These are phyloP conservation scores for Sporothrix dimorphospora DNA, from an alignment of 2,329 filamentous ascomycete species.

Conservation along the genomic window DNA sequence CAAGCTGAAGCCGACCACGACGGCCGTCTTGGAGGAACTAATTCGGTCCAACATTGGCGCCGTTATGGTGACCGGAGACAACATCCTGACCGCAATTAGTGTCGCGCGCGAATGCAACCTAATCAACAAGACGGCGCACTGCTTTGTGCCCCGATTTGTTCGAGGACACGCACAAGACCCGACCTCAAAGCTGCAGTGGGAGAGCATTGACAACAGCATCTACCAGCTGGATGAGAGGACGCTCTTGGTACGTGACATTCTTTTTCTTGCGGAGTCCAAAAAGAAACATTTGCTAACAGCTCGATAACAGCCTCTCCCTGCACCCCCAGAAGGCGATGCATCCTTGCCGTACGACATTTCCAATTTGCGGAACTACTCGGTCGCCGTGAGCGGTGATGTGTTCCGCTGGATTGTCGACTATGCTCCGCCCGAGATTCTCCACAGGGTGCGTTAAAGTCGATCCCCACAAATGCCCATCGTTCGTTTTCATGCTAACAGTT, in stretches of 20 bases:
- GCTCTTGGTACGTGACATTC: slow-evolving; percentile 58
- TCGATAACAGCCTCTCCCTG: slow-evolving; percentile 47
- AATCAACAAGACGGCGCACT: slow-evolving; percentile 79
- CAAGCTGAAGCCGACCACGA: slow-evolving; percentile 88
- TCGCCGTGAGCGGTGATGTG: slow-evolving; percentile 89
- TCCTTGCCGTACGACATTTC: slow-evolving; percentile 84
- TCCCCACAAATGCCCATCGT: too few relatives aligned
- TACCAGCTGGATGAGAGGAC: slow-evolving; percentile 79
- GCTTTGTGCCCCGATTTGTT: slow-evolving; percentile 87
- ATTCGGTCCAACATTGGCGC: slow-evolving; percentile 80
- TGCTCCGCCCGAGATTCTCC: slow-evolving; percentile 76
- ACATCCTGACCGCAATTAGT: slow-evolving; percentile 94
- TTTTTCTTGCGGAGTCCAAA: not conserved
- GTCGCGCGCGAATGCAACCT: slow-evolving; percentile 89
- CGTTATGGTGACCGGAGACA: slow-evolving; percentile 98
- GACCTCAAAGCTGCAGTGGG: slow-evolving; percentile 78
- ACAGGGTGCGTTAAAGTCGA: too few relatives aligned
- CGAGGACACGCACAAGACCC: slow-evolving; percentile 76
- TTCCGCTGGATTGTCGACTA: slow-evolving; percentile 97
- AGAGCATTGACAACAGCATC: slow-evolving; percentile 86
- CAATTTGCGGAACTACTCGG: slow-evolving; percentile 80
- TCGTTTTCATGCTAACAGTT: too few relatives aligned
- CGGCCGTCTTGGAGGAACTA: slow-evolving; percentile 79
- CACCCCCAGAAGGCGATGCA: slow-evolving; percentile 71
- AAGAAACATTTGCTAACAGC: not conserved